A percentile compares a stretch with the other conserved stretches of the same genome.
These are phyloP conservation scores for Stagonosporopsis chrysanthemi DNA, from an alignment of 2,329 filamentous ascomycete species.

Conservation along the genomic window DNA sequence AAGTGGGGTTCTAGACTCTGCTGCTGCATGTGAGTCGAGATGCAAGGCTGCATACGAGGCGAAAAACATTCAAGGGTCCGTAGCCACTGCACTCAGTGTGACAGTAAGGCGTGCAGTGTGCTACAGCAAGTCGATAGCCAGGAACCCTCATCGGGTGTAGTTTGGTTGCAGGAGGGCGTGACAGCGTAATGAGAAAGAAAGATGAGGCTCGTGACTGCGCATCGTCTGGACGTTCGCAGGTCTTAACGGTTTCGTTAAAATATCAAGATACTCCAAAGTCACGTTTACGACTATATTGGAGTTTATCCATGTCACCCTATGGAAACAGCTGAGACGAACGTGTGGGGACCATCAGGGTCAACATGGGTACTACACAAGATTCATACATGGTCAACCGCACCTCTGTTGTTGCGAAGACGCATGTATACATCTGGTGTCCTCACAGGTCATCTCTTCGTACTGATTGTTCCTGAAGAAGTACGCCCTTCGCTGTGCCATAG, in stretches of 20 bases:
- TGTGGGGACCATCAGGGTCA: too few species aligned
- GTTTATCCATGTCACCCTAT: too few species aligned
- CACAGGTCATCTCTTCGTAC: too few species aligned
- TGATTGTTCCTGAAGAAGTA: too few species aligned
- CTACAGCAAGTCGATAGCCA: neutral
- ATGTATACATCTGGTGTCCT: too few species aligned
- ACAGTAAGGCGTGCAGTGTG: neutral
- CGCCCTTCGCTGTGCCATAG: too few species aligned
- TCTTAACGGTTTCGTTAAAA: neutral
- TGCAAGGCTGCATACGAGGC: neutral
- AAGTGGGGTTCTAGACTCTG: constrained; percentile 14
- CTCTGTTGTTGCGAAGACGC: too few species aligned
- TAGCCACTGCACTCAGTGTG: neutral
- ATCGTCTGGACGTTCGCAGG: too few species aligned
- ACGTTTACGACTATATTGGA: neutral
- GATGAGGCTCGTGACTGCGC: too few species aligned
- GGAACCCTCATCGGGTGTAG: neutral
- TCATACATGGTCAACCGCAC: too few species aligned
- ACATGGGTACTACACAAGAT: too few species aligned
- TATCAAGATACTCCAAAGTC: neutral
- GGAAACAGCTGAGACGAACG: too few species aligned
- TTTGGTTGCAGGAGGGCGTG: neutral
- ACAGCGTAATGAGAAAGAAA: neutral
- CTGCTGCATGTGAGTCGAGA: neutral
- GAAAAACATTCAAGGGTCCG: neutral